These are phyloP conservation scores for Celoporthe dispersa DNA, from an alignment of 2,329 filamentous ascomycete genomes.

Conservation along the genomic window DNA sequence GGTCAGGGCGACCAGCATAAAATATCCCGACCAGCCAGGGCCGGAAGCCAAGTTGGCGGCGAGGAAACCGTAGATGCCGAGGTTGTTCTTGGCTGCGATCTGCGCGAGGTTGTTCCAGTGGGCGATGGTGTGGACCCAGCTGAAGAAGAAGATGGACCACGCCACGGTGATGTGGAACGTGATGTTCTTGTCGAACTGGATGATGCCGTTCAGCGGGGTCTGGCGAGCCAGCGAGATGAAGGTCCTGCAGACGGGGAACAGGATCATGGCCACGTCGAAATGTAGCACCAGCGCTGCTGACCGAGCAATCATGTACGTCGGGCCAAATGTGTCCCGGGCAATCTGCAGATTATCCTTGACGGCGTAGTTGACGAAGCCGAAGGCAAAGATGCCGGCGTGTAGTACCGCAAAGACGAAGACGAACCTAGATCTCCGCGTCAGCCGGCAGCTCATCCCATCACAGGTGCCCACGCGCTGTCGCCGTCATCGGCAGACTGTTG, in stretches of 20 bases:
- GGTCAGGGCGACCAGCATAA: slow-evolving; percentile 80
- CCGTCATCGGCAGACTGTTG: neutral
- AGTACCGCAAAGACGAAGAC: slow-evolving; percentile 75
- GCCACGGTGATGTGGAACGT: slow-evolving; percentile 85
- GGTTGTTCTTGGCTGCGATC: slow-evolving; percentile 73
- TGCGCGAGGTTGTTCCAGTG: slow-evolving; percentile 88
- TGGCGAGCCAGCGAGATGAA: slow-evolving; percentile 80
- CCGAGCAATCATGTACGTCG: slow-evolving; percentile 78
- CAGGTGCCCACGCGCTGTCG: slow-evolving; percentile 21
- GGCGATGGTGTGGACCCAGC: slow-evolving; percentile 82
- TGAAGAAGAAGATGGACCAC: slow-evolving; percentile 89
- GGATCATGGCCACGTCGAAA: slow-evolving; percentile 78
- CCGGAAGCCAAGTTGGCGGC: slow-evolving; percentile 78
- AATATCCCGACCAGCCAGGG: slow-evolving; percentile 83
- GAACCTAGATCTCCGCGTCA: slow-evolving; percentile 57
- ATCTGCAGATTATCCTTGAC: slow-evolving; percentile 74
- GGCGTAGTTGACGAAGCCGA: slow-evolving; percentile 79
- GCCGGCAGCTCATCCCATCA: slow-evolving; percentile 17
- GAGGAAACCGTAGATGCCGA: slow-evolving; percentile 79
- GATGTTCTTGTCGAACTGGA: slow-evolving; percentile 89
- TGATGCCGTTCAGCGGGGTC: slow-evolving; percentile 82
- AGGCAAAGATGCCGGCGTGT: slow-evolving; percentile 77
- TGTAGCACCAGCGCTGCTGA: slow-evolving; percentile 78
- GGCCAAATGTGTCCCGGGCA: slow-evolving; percentile 71
- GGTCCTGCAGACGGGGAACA: slow-evolving; percentile 83